Percentiles rank a stretch among this genome's conserved stretches.
Evolutionary conservation across 1,284 basidiomycete genomes (phyloP).

Genomic region (Mycena sp.): DNA sequence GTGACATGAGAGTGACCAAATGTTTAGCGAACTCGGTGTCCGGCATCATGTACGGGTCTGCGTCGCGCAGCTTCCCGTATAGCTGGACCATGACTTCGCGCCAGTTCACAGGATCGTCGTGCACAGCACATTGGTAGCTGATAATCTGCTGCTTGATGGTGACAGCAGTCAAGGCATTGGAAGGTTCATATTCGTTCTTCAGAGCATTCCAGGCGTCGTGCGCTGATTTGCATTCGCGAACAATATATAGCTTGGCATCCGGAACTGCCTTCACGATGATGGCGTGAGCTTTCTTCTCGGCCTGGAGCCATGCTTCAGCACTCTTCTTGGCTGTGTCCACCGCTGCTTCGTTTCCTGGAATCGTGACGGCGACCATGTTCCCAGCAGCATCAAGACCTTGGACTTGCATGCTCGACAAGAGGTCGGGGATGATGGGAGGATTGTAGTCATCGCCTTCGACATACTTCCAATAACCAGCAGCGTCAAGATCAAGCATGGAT

Average conservation of each 20-base stretch:
- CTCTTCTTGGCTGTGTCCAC: slow-evolving; percentile 1
- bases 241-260: not conserved
- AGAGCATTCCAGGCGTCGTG: slow-evolving; percentile 15
- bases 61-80: slow-evolving; percentile 13
- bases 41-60: slow-evolving; percentile 18
- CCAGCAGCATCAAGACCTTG: slow-evolving; percentile 8
- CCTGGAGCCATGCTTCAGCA: slow-evolving; percentile 13
- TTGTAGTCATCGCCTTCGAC: slow-evolving; percentile 15
- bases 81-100: slow-evolving; percentile 17
- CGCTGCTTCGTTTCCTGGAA: slow-evolving; percentile 4
- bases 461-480: slow-evolving; percentile 14
- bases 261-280: slow-evolving; percentile 18
- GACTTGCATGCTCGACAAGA: not conserved
- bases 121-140: not conserved
- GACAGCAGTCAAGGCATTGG: slow-evolving; percentile 16
- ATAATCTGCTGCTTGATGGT: slow-evolving; percentile 20
- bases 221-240: slow-evolving; percentile 10
- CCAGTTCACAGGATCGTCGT: slow-evolving; percentile 18
- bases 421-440: slow-evolving; percentile 17
- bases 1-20: slow-evolving; percentile 14
- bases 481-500: slow-evolving; percentile 6
- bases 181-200: slow-evolving; percentile 13
- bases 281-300: slow-evolving; percentile 13
- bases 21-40: slow-evolving; percentile 21
- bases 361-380: not conserved